Percentiles rank a stretch among this genome's conserved stretches.
phyloP scores from a whole-genome alignment of 352 stramenopile genomes.

The Phytophthora capsici region DNA sequence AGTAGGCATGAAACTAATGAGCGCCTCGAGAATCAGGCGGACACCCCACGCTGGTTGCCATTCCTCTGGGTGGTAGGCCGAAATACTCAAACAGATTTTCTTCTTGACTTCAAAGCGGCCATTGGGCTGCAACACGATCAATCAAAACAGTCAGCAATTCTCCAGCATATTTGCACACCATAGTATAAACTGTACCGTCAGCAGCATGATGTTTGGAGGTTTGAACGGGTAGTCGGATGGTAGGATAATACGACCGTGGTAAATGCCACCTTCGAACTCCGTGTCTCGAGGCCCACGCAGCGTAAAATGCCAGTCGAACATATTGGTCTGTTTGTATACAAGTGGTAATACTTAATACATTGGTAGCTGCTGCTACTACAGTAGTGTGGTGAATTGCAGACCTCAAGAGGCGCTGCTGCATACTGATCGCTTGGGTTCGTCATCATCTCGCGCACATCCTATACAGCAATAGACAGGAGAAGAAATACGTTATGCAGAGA shows the following conservation, averaged over 20 bases:
- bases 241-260: constrained; percentile 98
- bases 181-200: constrained; percentile 71
- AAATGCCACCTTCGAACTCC: constrained; percentile 97
- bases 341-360: not conserved
- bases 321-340: constrained; percentile 65
- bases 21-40: constrained; percentile 96
- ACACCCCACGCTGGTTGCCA: constrained; percentile 97
- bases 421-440: constrained; percentile 88
- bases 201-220: constrained; percentile 98
- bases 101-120: constrained; percentile 97
- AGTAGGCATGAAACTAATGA: constrained; percentile 98
- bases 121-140: constrained; percentile 72
- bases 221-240: constrained; percentile 96
- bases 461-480: not conserved
- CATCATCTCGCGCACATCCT: constrained; percentile 91
- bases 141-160: constrained; percentile 4
- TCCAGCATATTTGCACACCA: not conserved
- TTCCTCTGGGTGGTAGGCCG: constrained; percentile 97
- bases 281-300: constrained; percentile 96
- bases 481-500: not conserved
- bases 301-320: constrained; percentile 98
- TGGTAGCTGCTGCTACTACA: not conserved
- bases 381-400: constrained; percentile 9
- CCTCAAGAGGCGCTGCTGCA: constrained; percentile 74
- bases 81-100: constrained; percentile 99